These are phyloP conservation scores for Eucalyptus guilfoylei DNA, from an alignment of 345 rosid genomes.

Conservation along the genomic window DNA sequence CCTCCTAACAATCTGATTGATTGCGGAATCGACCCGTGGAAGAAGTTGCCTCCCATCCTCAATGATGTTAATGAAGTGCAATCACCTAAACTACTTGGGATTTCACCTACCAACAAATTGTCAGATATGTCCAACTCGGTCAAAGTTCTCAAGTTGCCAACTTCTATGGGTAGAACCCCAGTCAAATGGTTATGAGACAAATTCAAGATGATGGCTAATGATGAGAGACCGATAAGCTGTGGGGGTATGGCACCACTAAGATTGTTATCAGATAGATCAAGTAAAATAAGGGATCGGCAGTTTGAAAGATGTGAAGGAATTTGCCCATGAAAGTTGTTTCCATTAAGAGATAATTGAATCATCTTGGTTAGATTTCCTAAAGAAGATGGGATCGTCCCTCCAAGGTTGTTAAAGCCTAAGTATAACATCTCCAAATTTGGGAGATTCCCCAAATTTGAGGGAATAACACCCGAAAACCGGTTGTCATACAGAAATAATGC, in stretches of 20 bases:
- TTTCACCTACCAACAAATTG: neutral
- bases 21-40: neutral
- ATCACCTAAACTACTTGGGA: neutral
- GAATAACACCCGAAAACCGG: neutral
- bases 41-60: neutral
- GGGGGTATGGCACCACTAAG: neutral
- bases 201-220: fast-evolving
- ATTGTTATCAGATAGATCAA: neutral
- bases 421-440: fast-evolving
- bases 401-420: fast-evolving
- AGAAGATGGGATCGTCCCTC: neutral
- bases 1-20: neutral
- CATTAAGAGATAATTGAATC: fast-evolving
- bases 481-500: fast-evolving
- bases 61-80: fast-evolving
- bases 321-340: neutral
- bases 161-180: neutral
- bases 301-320: neutral
- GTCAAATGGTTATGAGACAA: fast-evolving
- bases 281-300: fast-evolving
- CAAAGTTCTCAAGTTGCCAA: neutral
- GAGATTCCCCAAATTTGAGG: neutral
- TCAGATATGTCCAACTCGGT: fast-evolving
- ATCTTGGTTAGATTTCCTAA: neutral
- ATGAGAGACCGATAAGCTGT: neutral